phyloP scores from a whole-genome alignment of 345 rosid species.

The Physaria fendleri region DNA sequence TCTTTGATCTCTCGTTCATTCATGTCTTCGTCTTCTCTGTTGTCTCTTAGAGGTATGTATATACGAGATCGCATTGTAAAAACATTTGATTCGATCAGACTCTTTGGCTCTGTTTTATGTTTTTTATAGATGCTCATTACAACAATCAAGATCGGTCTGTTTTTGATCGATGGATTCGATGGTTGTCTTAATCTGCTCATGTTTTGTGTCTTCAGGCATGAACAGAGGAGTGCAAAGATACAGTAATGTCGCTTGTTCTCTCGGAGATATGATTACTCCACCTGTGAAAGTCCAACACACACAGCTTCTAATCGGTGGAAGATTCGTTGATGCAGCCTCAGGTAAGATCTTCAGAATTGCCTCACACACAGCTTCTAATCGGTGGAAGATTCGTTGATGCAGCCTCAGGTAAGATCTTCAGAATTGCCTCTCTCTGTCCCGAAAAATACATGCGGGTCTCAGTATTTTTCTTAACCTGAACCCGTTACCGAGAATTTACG shows the following conservation, averaged over 20 bases:
- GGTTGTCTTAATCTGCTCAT: neutral
- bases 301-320: conserved; percentile 70
- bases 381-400: conserved; percentile 75
- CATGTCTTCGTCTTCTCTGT: conserved; percentile 33
- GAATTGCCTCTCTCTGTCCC: too few relatives aligned
- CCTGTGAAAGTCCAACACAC: conserved; percentile 49
- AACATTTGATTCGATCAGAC: neutral
- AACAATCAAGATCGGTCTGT: neutral
- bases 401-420: conserved; percentile 87
- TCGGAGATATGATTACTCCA: conserved; percentile 54
- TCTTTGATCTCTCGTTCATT: conserved; percentile 50
- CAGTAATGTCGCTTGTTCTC: conserved; percentile 42
- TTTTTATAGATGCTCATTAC: neutral
- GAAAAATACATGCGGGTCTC: too few relatives aligned
- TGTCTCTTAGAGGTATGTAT: neutral
- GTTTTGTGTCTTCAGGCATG: conserved; percentile 37
- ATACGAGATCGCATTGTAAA: neutral
- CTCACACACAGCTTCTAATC: conserved; percentile 63
- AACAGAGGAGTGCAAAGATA: conserved; percentile 39
- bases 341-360: too few relatives aligned
- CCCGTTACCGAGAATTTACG: too few relatives aligned
- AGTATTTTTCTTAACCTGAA: too few relatives aligned
- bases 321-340: conserved; percentile 78
- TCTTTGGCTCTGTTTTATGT: neutral
- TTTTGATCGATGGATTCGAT: neutral